These are phyloP conservation scores for Candida chilensis DNA, from an alignment of 805 yeast species.

Conservation along the genomic window DNA sequence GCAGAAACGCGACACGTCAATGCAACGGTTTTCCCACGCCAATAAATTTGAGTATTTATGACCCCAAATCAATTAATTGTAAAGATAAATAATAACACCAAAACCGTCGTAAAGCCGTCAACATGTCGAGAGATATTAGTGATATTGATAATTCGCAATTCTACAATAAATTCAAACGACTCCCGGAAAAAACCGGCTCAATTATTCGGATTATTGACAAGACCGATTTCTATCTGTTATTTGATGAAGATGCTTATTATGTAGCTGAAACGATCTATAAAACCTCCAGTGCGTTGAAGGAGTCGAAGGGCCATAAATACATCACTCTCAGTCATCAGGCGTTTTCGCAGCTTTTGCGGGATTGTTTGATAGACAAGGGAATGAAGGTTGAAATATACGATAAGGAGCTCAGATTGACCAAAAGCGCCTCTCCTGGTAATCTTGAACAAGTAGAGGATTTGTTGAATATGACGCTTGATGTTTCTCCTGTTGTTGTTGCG, in stretches of 20 bases:
- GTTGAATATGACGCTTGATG: slow-evolving; percentile 42
- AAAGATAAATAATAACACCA: no score
- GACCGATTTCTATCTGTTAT: slow-evolving; percentile 70
- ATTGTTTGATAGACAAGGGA: slow-evolving; percentile 62
- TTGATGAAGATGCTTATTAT: slow-evolving; percentile 67
- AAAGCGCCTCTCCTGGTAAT: slow-evolving; percentile 86
- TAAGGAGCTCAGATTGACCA: slow-evolving; percentile 47
- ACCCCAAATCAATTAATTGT: no score
- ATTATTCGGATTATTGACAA: slow-evolving; percentile 71
- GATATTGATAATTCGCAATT: no score
- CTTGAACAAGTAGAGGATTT: slow-evolving; percentile 69
- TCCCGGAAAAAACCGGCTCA: slow-evolving; percentile 38
- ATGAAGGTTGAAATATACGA: slow-evolving; percentile 76
- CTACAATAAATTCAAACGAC: slow-evolving; percentile 33
- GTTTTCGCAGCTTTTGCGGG: slow-evolving; percentile 52
- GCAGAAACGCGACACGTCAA: no score
- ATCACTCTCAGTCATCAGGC: slow-evolving; percentile 76
- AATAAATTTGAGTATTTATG: no score
- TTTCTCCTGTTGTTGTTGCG: slow-evolving; percentile 11
- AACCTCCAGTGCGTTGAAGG: slow-evolving; percentile 74
- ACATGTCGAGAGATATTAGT: no score
- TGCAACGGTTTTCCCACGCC: no score
- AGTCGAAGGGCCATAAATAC: slow-evolving; percentile 41
- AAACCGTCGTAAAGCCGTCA: no score
- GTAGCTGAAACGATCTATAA: slow-evolving; percentile 82